A percentile compares a stretch with the other conserved stretches of the same genome.
Evolutionary conservation across 2,329 filamentous ascomycete species (phyloP).

Genomic region (Verticillium albo-atrum): DNA sequence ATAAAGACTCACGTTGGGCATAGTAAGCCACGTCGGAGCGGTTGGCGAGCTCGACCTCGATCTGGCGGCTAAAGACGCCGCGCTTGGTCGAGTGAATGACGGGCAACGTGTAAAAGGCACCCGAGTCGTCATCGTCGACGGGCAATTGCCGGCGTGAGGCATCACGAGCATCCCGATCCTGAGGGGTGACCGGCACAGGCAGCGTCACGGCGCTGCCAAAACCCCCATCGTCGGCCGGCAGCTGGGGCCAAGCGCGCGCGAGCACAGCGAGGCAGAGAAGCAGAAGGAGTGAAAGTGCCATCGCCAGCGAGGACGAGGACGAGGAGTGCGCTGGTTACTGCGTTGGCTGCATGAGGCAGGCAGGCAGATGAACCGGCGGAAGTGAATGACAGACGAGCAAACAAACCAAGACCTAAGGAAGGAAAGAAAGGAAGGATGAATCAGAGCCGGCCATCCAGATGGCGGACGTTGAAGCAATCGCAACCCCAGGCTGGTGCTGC

Average conservation of each 20-base stretch:
- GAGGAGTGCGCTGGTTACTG: not conserved
- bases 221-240: slow-evolving; percentile 9
- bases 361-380: not conserved
- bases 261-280: not conserved
- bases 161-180: not conserved
- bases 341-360: not conserved
- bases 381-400: not conserved
- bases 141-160: slow-evolving; percentile 7
- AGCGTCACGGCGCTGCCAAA: slow-evolving; percentile 4
- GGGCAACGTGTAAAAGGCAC: slow-evolving; percentile 21
- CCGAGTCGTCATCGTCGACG: slow-evolving; percentile 6
- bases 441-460: not conserved
- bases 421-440: not conserved
- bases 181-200: slow-evolving; percentile 8
- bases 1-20: slow-evolving; percentile 34
- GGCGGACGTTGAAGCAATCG: not conserved
- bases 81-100: slow-evolving; percentile 23
- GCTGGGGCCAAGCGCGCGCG: slow-evolving; percentile 10
- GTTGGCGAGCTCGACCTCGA: slow-evolving; percentile 42
- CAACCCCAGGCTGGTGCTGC: not conserved
- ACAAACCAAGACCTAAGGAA: not conserved
- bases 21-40: slow-evolving; percentile 52
- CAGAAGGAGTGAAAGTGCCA: slow-evolving; percentile 11
- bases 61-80: slow-evolving; percentile 32
- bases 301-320: slow-evolving; percentile 3